Evolutionary conservation across 2,329 filamentous ascomycete genomes (phyloP).

Genomic region (Neonectria ditissima): DNA sequence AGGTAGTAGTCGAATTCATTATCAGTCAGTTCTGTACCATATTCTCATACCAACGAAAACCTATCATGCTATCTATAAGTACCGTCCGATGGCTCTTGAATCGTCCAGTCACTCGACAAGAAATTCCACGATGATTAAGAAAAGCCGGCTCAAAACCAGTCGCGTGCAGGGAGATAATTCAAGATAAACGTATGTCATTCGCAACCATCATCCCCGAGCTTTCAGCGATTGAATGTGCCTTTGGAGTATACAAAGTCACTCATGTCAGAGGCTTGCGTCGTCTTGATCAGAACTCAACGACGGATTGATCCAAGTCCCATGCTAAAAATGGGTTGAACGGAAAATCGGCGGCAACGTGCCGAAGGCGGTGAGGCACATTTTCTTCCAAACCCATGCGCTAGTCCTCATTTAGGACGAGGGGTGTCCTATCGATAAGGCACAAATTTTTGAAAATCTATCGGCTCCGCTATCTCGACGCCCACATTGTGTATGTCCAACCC

Average conservation of each 20-base stretch:
- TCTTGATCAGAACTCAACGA: not conserved
- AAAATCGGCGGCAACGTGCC: constrained; percentile 6
- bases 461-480: constrained; percentile 40
- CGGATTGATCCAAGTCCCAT: no score
- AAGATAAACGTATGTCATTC: no score
- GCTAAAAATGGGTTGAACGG: not conserved
- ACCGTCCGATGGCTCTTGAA: no score
- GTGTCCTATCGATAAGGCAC: constrained; percentile 56
- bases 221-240: not conserved
- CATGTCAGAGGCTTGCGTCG: not conserved
- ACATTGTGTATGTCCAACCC: constrained; percentile 40
- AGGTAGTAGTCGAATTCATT: not conserved
- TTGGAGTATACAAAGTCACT: not conserved
- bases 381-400: constrained; percentile 37
- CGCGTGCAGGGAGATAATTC: no score
- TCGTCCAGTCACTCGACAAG: no score
- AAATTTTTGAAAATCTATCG: constrained; percentile 51
- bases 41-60: not conserved
- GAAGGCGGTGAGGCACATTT: constrained; percentile 49
- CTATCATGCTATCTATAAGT: no score
- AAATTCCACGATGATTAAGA: no score
- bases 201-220: not conserved
- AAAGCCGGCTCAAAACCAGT: no score
- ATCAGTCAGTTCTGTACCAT: not conserved
- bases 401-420: constrained; percentile 48